Evolutionary conservation across 1,284 basidiomycete species (phyloP).

Genomic region (Thelephora terrestris): DNA sequence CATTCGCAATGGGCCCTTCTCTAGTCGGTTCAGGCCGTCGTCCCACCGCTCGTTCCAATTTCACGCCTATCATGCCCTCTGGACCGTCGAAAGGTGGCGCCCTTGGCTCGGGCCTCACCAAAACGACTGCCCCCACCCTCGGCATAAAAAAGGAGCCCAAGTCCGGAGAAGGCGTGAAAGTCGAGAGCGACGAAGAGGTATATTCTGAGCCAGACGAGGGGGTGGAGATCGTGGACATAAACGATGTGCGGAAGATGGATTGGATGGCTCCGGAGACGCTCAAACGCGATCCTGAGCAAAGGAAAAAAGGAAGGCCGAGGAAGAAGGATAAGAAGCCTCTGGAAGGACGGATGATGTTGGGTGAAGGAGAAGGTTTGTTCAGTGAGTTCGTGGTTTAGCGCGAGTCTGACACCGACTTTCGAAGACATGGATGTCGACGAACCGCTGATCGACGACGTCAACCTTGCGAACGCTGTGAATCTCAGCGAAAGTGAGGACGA

Average conservation of each 20-base stretch:
- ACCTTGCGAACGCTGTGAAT: conserved; percentile 66
- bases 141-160: conserved; percentile 30
- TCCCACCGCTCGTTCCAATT: conserved; percentile 42
- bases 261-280: conserved; percentile 85
- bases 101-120: conserved; percentile 38
- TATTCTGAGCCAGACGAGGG: conserved; percentile 88
- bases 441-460: conserved; percentile 28
- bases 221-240: conserved; percentile 84
- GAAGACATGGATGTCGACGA: conserved; percentile 14
- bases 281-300: conserved; percentile 40
- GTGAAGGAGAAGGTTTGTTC: conserved; percentile 28
- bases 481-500: conserved; percentile 81
- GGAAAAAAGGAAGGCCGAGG: conserved; percentile 31
- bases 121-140: conserved; percentile 31
- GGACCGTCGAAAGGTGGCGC: conserved; percentile 26
- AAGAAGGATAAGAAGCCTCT: conserved; percentile 31
- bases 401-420: no score
- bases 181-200: conserved; percentile 47
- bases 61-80: conserved; percentile 33
- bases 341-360: conserved; percentile 5
- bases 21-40: conserved; percentile 46
- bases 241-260: conserved; percentile 70
- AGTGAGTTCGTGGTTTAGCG: no score
- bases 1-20: conserved; percentile 76
- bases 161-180: conserved; percentile 18